Percentiles rank a stretch among this genome's conserved stretches.
phyloP scores from a whole-genome alignment of 2,329 filamentous ascomycete genomes.

The Phoma sp. region DNA sequence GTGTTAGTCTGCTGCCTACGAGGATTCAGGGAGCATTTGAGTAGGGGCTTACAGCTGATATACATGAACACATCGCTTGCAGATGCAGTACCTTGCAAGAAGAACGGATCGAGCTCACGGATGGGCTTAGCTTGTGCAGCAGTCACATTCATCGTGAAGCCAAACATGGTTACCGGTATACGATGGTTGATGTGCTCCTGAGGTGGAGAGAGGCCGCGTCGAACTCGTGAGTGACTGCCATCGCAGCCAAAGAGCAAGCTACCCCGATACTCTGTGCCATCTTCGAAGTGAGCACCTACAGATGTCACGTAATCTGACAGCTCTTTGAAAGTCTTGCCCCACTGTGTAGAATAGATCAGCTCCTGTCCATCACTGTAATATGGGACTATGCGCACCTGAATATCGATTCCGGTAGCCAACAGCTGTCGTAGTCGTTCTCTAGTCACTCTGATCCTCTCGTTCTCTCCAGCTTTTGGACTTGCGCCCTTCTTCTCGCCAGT shows the following conservation, averaged over 20 bases:
- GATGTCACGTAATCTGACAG: conserved; percentile 1
- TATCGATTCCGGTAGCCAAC: conserved; percentile 16
- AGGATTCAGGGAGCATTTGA: not conserved
- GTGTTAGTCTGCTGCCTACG: not conserved
- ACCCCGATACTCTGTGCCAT: conserved; percentile 15
- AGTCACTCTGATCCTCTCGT: conserved; percentile 16
- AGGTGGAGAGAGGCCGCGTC: not conserved
- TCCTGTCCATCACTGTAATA: too few relatives aligned
- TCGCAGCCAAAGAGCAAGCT: conserved; percentile 21
- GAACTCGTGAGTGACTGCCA: conserved; percentile 16
- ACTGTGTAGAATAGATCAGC: not conserved
- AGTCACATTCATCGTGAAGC: conserved; percentile 16
- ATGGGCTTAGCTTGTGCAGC: conserved; percentile 16
- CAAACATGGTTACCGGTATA: conserved; percentile 18
- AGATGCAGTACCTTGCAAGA: conserved; percentile 20
- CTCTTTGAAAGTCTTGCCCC: conserved; percentile 14
- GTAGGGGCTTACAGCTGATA: conserved; percentile 4
- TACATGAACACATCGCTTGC: conserved; percentile 14
- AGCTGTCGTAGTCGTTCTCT: conserved; percentile 15
- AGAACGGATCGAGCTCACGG: conserved; percentile 21
- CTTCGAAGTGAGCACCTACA: conserved; percentile 16
- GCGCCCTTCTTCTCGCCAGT: conserved; percentile 15
- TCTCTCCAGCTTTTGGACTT: conserved; percentile 6
- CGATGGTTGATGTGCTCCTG: not conserved
- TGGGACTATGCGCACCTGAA: conserved; percentile 1